Evolutionary conservation across 257 asterid species (phyloP).

Genomic region (Nyctanthes arbortristis): DNA sequence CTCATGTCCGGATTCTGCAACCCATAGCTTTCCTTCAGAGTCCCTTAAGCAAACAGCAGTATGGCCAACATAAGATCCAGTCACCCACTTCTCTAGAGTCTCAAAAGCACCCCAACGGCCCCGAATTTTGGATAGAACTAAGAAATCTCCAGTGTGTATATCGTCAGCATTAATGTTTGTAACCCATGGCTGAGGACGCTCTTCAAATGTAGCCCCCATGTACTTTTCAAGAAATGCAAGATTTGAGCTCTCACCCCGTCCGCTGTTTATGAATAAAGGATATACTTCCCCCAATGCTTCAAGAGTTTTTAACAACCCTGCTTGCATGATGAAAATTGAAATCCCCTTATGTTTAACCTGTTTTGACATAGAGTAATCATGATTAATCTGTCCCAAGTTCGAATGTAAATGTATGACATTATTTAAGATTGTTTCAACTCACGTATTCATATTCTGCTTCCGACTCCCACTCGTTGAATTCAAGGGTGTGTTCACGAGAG

Average conservation of each 20-base stretch:
- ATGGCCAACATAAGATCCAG: conserved; percentile 76
- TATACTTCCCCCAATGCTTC: conserved; percentile 66
- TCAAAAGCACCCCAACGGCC: conserved; percentile 81
- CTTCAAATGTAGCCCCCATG: conserved; percentile 64
- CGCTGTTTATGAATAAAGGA: conserved; percentile 60
- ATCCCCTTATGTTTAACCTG: conserved; percentile 62
- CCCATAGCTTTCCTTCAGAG: conserved; percentile 67
- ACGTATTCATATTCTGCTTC: conserved; percentile 64
- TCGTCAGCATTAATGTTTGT: conserved; percentile 51
- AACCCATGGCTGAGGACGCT: conserved; percentile 71
- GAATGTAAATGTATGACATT: not conserved
- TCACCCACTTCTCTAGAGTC: conserved; percentile 79
- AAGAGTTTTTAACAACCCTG: conserved; percentile 70
- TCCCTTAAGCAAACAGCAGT: conserved; percentile 73
- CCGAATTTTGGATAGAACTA: conserved; percentile 63
- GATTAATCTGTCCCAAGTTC: not conserved
- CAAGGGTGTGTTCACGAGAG: conserved; percentile 74
- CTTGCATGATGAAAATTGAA: conserved; percentile 72
- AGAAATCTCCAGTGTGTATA: conserved; percentile 73
- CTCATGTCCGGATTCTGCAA: conserved; percentile 76
- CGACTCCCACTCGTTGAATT: conserved; percentile 66
- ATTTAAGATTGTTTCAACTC: conserved; percentile 27
- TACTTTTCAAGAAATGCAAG: conserved; percentile 58
- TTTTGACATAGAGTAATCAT: conserved; percentile 2
- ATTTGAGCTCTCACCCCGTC: conserved; percentile 64